Conservation (phyloP, 2,329 filamentous ascomycete genomes). For the Penicillium sp. region DNA sequence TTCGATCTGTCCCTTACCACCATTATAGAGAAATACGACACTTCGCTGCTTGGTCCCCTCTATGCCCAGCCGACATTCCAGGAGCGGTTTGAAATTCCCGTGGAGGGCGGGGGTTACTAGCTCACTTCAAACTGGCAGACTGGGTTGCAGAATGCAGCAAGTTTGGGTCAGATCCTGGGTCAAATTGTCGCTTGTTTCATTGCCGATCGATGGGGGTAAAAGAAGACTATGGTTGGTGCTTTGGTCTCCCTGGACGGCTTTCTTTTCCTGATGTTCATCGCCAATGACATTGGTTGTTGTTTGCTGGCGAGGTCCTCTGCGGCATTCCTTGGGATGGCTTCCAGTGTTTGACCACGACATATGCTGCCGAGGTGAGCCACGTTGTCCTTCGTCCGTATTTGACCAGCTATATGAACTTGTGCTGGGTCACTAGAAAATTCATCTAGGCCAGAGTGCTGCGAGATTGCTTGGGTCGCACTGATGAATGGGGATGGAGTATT, state of each 20-base stretch:
- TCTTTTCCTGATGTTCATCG: constrained; percentile 53
- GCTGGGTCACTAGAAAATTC: constrained; percentile 51
- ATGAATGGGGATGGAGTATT: constrained; percentile 52
- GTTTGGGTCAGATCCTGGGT: constrained; percentile 49
- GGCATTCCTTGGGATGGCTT: constrained; percentile 54
- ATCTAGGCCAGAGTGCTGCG: constrained; percentile 31
- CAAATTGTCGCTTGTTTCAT: constrained; percentile 52
- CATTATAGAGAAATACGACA: constrained; percentile 86
- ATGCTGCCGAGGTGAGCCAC: constrained; percentile 48
- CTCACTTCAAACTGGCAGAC: constrained; percentile 39
- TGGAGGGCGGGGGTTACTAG: constrained; percentile 36
- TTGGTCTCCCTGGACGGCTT: constrained; percentile 47
- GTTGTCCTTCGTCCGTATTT: constrained; percentile 46
- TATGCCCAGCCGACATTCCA: constrained; percentile 51
- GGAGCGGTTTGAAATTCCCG: constrained; percentile 38
- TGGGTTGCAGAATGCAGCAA: constrained; percentile 45
- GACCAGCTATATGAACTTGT: constrained; percentile 49
- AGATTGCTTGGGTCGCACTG: background rate
- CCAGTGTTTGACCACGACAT: constrained; percentile 48
- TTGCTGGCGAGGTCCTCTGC: constrained; percentile 51
- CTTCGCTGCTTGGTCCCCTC: constrained; percentile 78
- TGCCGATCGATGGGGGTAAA: constrained; percentile 53
- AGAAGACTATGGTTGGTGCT: constrained; percentile 50
- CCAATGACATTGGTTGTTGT: constrained; percentile 46
- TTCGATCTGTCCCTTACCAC: constrained; percentile 56